phyloP scores from a whole-genome alignment of 2,329 filamentous ascomycete genomes.

The Aspergillus fumigatus region DNA sequence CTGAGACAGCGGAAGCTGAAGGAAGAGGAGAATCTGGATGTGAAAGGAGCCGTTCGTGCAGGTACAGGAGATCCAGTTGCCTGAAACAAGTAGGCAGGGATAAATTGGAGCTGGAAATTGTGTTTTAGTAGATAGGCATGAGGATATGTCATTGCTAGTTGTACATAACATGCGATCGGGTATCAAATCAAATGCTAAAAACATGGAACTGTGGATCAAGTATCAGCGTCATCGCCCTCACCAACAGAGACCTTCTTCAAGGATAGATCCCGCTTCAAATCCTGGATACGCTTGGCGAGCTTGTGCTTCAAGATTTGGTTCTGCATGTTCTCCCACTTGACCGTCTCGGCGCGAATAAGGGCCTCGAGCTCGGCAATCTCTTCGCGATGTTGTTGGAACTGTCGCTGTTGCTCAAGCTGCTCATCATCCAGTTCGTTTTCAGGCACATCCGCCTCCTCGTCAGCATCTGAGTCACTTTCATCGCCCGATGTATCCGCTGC shows the following conservation, averaged over 20 bases:
- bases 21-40: constrained; percentile 26
- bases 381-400: constrained; percentile 42
- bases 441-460: constrained; percentile 32
- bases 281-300: constrained; percentile 41
- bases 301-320: constrained; percentile 41
- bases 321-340: constrained; percentile 36
- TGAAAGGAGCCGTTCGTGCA: constrained; percentile 22
- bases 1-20: constrained; percentile 23
- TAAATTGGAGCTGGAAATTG: neutral
- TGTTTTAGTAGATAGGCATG: neutral
- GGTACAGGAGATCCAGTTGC: constrained; percentile 26
- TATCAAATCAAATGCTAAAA: constrained; percentile 9
- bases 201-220: constrained; percentile 13
- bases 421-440: constrained; percentile 42
- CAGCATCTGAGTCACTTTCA: constrained; percentile 37
- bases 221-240: constrained; percentile 30
- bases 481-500: constrained; percentile 39
- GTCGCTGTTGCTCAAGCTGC: constrained; percentile 37
- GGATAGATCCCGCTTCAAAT: constrained; percentile 41
- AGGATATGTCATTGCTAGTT: neutral
- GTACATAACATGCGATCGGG: constrained; percentile 6
- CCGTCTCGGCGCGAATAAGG: constrained; percentile 35
- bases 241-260: constrained; percentile 42
- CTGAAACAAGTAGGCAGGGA: constrained; percentile 29
- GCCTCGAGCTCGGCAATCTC: constrained; percentile 42